Evolutionary conservation across 345 rosid genomes (phyloP).

Genomic region (Rhodomyrtus tomentosa): DNA sequence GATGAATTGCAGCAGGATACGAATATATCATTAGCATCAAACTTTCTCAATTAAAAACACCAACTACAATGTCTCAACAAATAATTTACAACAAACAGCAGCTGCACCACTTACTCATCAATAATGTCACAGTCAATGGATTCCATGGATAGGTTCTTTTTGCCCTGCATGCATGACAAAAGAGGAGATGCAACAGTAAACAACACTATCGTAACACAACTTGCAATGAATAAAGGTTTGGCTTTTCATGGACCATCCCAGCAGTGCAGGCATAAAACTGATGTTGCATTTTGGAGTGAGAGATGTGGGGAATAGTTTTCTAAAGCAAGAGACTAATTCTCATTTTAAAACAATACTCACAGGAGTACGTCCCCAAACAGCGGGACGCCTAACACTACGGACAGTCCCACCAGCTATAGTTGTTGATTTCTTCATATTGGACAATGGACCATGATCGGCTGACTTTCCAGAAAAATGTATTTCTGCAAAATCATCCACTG

Average conservation of each 20-base stretch:
- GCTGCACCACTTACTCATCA: conserved; percentile 51
- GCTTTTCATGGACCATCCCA: neutral
- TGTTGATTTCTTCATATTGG: conserved; percentile 24
- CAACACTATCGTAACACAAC: neutral
- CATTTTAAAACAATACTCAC: conserved; percentile 34
- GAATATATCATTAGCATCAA: neutral
- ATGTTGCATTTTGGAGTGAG: neutral
- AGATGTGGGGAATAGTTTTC: neutral
- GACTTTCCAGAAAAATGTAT: conserved; percentile 11
- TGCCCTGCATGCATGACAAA: conserved; percentile 41
- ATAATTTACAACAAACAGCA: neutral
- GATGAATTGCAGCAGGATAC: neutral
- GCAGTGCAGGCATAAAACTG: neutral
- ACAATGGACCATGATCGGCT: conserved; percentile 10
- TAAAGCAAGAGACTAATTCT: neutral
- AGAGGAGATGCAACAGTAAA: neutral
- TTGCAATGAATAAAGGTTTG: neutral
- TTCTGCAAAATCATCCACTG: conserved; percentile 12
- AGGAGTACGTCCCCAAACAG: conserved; percentile 53
- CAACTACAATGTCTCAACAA: neutral
- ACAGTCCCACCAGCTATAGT: conserved; percentile 27
- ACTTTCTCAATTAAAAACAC: neutral
- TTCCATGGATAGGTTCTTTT: conserved; percentile 74
- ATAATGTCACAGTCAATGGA: conserved; percentile 45
- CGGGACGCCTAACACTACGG: conserved; percentile 14